Conservation (phyloP, 257 asterid species). For the Prunella vulgaris region DNA sequence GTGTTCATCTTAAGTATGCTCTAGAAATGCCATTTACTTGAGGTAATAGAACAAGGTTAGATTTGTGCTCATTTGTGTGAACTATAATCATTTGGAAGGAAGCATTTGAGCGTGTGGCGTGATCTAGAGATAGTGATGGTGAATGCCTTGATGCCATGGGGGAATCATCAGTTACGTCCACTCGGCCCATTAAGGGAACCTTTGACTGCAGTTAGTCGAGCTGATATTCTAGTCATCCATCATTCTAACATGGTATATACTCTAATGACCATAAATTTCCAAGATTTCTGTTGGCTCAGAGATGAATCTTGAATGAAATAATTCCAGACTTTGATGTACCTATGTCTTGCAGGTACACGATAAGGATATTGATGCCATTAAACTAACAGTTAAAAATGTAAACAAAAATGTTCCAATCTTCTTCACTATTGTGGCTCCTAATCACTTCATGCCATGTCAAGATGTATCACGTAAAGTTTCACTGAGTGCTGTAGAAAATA, state of each 20-base stretch:
- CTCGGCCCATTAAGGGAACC: constrained; percentile 96
- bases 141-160: constrained; percentile 91
- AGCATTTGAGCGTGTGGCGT: constrained; percentile 71
- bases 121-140: constrained; percentile 92
- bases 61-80: constrained; percentile 25
- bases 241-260: constrained; percentile 81
- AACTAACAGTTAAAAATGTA: constrained; percentile 41
- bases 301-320: not conserved
- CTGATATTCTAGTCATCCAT: constrained; percentile 69
- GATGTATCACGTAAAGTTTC: constrained; percentile 41
- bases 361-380: constrained; percentile 43
- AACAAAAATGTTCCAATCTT: constrained; percentile 46
- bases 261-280: not conserved
- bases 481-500: constrained; percentile 34
- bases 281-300: not conserved
- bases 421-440: constrained; percentile 63
- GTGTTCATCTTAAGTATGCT: constrained; percentile 9
- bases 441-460: constrained; percentile 50
- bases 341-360: constrained; percentile 44
- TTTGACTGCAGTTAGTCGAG: constrained; percentile 58
- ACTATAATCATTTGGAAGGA: constrained; percentile 37
- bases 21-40: not conserved
- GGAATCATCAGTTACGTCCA: constrained; percentile 65
- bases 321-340: constrained; percentile 14
- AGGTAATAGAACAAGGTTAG: constrained; percentile 12